phyloP scores from a whole-genome alignment of 2,329 filamentous ascomycete species.

The Apiospora marii region DNA sequence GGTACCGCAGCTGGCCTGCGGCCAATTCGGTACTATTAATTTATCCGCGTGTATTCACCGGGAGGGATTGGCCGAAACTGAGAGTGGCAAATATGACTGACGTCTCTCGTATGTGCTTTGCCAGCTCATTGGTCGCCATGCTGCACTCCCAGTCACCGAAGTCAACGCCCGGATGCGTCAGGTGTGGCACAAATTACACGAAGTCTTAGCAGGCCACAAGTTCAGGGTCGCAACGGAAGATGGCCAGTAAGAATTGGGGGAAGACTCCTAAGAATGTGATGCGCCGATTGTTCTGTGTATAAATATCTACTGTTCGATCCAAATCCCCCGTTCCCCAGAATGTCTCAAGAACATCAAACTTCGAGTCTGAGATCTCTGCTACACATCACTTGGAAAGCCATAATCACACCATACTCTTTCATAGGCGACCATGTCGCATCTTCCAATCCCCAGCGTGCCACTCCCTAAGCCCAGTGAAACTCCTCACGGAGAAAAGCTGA shows the following conservation, averaged over 20 bases:
- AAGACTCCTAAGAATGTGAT: constrained; percentile 2
- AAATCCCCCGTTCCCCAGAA: not conserved
- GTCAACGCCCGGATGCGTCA: not conserved
- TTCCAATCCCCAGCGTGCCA: not conserved
- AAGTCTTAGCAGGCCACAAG: not conserved
- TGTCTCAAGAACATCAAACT: not conserved
- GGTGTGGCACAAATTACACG: not conserved
- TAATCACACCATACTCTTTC: not conserved
- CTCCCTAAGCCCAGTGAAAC: not conserved
- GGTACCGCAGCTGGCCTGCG: not conserved
- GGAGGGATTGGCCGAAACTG: constrained; percentile 2
- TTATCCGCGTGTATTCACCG: not conserved
- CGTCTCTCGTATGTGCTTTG: not conserved
- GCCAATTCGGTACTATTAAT: not conserved
- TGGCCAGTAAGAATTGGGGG: not conserved
- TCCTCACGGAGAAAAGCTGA: not conserved
- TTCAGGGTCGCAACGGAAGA: not conserved
- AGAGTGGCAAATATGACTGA: not conserved
- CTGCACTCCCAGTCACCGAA: not conserved
- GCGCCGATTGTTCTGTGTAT: not conserved
- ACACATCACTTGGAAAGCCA: not conserved
- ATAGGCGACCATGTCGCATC: not conserved
- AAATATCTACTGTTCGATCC: not conserved
- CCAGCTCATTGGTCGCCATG: not conserved
- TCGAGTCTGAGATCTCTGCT: not conserved